Evolutionary conservation across 2,329 filamentous ascomycete genomes (phyloP).

Genomic region (Aspergillus viridinutans): DNA sequence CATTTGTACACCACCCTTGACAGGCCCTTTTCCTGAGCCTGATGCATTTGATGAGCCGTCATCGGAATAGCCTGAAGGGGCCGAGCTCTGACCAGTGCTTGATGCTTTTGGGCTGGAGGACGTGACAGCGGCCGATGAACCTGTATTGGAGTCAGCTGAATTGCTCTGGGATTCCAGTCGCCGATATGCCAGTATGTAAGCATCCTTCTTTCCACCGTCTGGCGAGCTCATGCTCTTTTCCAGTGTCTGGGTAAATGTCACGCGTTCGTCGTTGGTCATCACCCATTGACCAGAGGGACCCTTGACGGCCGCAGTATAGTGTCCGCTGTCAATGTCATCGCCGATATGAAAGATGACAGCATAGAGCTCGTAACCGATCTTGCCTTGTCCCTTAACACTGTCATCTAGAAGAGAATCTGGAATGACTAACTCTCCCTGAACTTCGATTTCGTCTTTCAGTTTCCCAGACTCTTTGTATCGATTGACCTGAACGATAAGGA

Average conservation of each 20-base stretch:
- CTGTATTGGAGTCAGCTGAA: not conserved
- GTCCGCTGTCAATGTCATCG: slow-evolving; percentile 4
- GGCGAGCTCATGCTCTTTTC: not conserved
- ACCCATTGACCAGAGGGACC: slow-evolving; percentile 15
- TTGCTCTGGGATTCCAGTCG: slow-evolving; percentile 10
- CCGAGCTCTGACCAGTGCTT: not conserved
- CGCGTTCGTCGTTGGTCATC: slow-evolving; percentile 9
- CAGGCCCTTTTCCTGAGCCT: not conserved
- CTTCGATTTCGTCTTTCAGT: not conserved
- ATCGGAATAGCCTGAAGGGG: too few relatives aligned
- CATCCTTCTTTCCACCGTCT: not conserved
- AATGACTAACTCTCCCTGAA: slow-evolving; percentile 7
- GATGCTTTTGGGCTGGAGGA: not conserved
- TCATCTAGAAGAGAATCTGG: slow-evolving; percentile 3
- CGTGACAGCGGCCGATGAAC: not conserved
- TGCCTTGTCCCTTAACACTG: not conserved
- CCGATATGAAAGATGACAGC: slow-evolving; percentile 22
- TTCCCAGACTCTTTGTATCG: not conserved
- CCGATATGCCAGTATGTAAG: slow-evolving; percentile 20
- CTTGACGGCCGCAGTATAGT: slow-evolving; percentile 23
- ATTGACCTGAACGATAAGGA: slow-evolving; percentile 21
- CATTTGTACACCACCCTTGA: slow-evolving; percentile 1
- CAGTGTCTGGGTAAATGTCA: not conserved
- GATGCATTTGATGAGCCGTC: not conserved
- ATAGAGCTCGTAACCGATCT: slow-evolving; percentile 22